A percentile compares a stretch with the other conserved stretches of the same genome.
phyloP scores from a whole-genome alignment of 148 eudicot genomes.

The Heliosperma pusillum region DNA sequence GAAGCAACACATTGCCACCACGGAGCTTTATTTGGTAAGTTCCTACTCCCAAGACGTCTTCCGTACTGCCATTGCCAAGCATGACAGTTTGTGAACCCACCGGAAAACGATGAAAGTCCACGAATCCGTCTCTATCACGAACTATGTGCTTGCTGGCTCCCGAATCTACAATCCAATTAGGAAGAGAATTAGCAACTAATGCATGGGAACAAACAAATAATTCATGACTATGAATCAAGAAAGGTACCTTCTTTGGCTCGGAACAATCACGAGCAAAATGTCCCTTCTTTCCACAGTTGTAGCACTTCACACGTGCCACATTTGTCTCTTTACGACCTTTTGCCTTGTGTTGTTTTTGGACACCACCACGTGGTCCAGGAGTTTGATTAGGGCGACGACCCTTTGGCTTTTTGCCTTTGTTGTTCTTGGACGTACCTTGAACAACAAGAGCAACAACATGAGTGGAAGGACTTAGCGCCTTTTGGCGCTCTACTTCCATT shows the following conservation, averaged over 20 bases:
- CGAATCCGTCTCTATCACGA: no score
- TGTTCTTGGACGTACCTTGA: neutral
- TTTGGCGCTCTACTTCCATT: neutral
- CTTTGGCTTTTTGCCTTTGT: neutral
- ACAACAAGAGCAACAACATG: neutral
- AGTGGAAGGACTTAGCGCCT: neutral
- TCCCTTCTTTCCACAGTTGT: neutral
- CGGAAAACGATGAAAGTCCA: no score
- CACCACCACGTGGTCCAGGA: neutral
- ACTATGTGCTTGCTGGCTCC: no score
- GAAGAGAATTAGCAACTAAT: no score
- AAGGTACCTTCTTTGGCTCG: neutral
- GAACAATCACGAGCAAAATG: neutral
- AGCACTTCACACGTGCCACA: conserved; percentile 1
- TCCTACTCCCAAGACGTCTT: no score
- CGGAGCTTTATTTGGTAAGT: no score
- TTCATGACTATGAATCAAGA: no score
- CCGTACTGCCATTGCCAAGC: no score
- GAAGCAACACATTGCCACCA: no score
- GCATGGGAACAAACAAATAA: no score
- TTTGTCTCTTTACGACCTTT: neutral
- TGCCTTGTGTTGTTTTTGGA: neutral
- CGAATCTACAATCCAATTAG: no score
- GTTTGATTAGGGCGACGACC: neutral
- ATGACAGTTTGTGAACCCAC: no score